Percentiles rank a stretch among this genome's conserved stretches.
Evolutionary conservation across 805 yeast species (phyloP).

Genomic region (Metschnikowia bowlesiae): DNA sequence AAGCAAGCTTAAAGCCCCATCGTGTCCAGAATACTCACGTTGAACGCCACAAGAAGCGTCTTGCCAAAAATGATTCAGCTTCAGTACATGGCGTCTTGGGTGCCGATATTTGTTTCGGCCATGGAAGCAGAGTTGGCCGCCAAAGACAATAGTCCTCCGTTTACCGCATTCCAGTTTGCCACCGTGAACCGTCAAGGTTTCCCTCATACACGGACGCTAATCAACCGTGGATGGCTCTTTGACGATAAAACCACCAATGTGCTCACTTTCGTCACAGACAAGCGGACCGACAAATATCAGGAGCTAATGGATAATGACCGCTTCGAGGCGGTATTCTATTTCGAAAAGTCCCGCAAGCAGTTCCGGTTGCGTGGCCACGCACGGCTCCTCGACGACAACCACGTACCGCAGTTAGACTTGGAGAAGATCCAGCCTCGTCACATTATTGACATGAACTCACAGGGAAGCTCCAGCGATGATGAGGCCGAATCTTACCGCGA

Average conservation of each 20-base stretch:
- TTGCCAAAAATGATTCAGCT: conserved; percentile 22
- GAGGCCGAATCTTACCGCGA: conserved; percentile 2
- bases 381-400: conserved; percentile 34
- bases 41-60: neutral
- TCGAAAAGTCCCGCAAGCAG: conserved; percentile 58
- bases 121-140: conserved; percentile 40
- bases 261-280: conserved; percentile 66
- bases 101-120: conserved; percentile 57
- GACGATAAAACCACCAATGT: conserved; percentile 63
- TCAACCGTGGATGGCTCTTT: conserved; percentile 72
- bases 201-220: conserved; percentile 68
- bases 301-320: conserved; percentile 50
- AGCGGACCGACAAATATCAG: conserved; percentile 57
- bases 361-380: conserved; percentile 70
- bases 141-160: conserved; percentile 34
- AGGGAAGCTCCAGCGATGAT: conserved; percentile 17
- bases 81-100: conserved; percentile 65
- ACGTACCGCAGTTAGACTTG: conserved; percentile 31
- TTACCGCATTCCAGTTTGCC: conserved; percentile 62
- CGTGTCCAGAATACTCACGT: neutral
- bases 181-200: conserved; percentile 52
- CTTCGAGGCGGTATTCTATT: conserved; percentile 77
- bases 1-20: neutral
- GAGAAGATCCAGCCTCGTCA: conserved; percentile 26
- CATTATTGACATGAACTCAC: conserved; percentile 16